Conservation (phyloP, 352 stramenopile species). For the Globisporangium solare region DNA sequence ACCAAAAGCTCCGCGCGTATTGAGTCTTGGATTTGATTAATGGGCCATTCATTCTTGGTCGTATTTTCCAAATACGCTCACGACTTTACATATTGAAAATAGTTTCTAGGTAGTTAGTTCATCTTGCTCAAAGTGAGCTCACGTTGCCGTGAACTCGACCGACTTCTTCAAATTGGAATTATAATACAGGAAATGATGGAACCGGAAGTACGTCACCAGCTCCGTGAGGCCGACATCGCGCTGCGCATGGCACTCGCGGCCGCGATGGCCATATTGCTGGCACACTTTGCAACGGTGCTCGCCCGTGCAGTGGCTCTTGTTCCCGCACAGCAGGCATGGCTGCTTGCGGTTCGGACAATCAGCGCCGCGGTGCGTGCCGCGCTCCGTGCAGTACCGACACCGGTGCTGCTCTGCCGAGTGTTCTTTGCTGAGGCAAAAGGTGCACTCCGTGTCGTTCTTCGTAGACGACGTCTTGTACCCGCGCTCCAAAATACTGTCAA, state of each 20-base stretch:
- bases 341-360: slow-evolving; percentile 72
- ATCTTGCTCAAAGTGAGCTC: neutral
- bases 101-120: slow-evolving; percentile 6
- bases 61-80: no score
- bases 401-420: slow-evolving; percentile 71
- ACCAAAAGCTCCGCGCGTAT: slow-evolving; percentile 27
- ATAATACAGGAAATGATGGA: slow-evolving; percentile 87
- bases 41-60: no score
- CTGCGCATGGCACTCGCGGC: slow-evolving; percentile 78
- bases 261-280: slow-evolving; percentile 78
- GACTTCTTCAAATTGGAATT: slow-evolving; percentile 86
- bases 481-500: slow-evolving; percentile 71
- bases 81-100: no score
- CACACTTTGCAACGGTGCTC: slow-evolving; percentile 81
- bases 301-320: slow-evolving; percentile 71
- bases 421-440: slow-evolving; percentile 56
- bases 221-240: slow-evolving; percentile 77
- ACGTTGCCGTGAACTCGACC: slow-evolving; percentile 67
- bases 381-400: slow-evolving; percentile 79
- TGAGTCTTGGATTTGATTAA: slow-evolving; percentile 2
- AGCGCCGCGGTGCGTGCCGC: slow-evolving; percentile 64
- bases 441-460: slow-evolving; percentile 32
- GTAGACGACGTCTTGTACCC: slow-evolving; percentile 43
- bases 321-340: slow-evolving; percentile 64
- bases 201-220: slow-evolving; percentile 82